phyloP scores from a whole-genome alignment of 768 basidiomycete genomes.

The Rhizopogon salebrosus region DNA sequence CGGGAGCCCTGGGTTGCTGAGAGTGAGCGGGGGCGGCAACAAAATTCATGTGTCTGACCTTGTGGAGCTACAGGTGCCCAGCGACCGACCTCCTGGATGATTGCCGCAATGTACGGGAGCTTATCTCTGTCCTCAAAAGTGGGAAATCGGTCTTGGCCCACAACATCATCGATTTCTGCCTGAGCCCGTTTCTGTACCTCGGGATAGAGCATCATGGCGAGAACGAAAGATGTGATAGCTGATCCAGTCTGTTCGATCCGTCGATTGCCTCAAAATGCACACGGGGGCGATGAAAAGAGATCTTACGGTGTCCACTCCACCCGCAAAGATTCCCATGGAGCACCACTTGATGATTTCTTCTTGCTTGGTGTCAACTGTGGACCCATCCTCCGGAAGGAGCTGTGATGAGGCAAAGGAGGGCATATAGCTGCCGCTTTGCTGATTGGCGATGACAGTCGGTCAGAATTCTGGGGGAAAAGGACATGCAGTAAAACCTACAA shows the following conservation, averaged over 20 bases:
- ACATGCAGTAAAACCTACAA: conserved; percentile 5
- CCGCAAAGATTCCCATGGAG: conserved; percentile 10
- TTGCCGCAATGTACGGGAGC: conserved; percentile 23
- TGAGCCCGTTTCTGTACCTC: conserved; percentile 20
- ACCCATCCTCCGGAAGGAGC: background rate
- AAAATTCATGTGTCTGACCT: background rate
- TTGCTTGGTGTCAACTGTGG: background rate
- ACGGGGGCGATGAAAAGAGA: background rate
- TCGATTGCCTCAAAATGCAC: background rate
- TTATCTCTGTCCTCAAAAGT: conserved; percentile 18
- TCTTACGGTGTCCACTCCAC: conserved; percentile 21
- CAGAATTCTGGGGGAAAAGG: background rate
- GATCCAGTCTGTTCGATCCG: background rate
- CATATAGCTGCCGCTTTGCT: background rate
- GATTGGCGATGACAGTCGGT: background rate
- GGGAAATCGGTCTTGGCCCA: conserved; percentile 18
- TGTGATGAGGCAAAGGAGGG: background rate
- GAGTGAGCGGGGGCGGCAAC: background rate
- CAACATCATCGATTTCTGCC: conserved; percentile 20
- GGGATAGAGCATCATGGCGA: conserved; percentile 26
- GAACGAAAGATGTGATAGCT: conserved; percentile 5
- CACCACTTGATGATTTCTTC: conserved; percentile 15
- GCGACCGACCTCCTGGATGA: conserved; percentile 19
- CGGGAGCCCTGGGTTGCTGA: background rate
- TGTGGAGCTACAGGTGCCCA: conserved; percentile 14